Evolutionary conservation across 805 yeast species (phyloP), one percentile per base, ranked within the genome.

Genomic region (Candida broadrunensis): DNA sequence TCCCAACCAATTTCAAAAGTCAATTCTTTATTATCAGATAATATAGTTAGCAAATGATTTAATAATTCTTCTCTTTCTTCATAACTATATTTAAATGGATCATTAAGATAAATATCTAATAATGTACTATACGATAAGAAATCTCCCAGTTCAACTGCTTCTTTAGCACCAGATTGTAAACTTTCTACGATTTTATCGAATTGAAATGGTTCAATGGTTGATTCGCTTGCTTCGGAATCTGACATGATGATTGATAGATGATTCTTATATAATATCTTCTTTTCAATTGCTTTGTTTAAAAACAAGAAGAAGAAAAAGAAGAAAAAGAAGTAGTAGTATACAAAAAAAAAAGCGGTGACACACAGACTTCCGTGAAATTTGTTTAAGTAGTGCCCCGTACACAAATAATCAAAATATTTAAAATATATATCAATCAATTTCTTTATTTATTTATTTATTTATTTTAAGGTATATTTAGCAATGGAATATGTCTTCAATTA

Each of bases 1-100:
- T 90, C 97, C 97, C 97, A 90, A 2, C 95, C 96, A 45, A 89
- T 79, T 49, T 83, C 85, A 33, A 74, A 70, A 0, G 81, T 67
- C 23, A 88, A 60, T 9, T 72, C 73, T 14, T 71, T 67, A 54
- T 84, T 58, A 0, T 55, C 60, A 2, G 39, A 32, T 24, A 88
- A 59, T 0, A 80, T 63, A 0, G 62, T 65, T 9, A 61, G 49
- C 12, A 89, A 48, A 3, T 66, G 61, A 0, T 55, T 61, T 35
- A 88, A 59, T n/a, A 86, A 55, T 37, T 48, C 41, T 2, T 63
- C 67, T 40, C 78, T 75, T 38, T 86, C 87, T 0, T 65, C 75
- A 32, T 62, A 60, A 9, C 72, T 49, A 55, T 70, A 83, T 6
- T 65, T 51, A 4, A 48, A 25, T 6, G 81, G 77, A 20, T 80